These are phyloP conservation scores for Quercus lobata DNA, from an alignment of 331 rosid species.

Conservation along the genomic window DNA sequence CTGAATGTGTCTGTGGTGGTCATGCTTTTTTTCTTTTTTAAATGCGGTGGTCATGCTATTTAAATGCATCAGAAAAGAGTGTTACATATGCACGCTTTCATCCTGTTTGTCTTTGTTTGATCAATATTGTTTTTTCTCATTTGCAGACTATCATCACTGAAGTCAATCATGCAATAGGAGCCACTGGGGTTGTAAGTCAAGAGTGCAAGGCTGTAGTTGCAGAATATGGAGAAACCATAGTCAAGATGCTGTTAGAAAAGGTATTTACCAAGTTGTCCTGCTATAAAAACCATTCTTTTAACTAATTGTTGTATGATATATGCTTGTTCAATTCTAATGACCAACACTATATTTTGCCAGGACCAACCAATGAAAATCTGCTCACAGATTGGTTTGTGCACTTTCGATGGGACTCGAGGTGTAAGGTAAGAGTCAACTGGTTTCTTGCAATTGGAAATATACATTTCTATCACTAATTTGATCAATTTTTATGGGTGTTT, in stretches of 20 bases:
- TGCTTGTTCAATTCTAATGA: background rate
- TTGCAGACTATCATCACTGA: constrained; percentile 52
- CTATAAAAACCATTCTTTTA: background rate
- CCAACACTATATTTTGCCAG: constrained; percentile 21
- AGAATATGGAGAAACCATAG: constrained; percentile 60
- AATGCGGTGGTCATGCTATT: background rate
- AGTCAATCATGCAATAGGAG: constrained; percentile 77
- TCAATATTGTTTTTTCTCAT: constrained; percentile 1
- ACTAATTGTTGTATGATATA: background rate
- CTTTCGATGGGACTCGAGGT: constrained; percentile 55
- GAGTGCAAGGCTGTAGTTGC: constrained; percentile 66
- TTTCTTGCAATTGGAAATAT: background rate
- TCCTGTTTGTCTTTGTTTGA: background rate
- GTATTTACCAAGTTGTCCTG: constrained; percentile 18
- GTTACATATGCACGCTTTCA: background rate
- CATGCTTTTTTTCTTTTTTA: too few species aligned
- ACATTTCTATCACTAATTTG: background rate
- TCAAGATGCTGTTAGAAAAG: constrained; percentile 50
- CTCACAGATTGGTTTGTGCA: constrained; percentile 61
- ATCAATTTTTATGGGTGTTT: background rate
- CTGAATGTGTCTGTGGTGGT: background rate
- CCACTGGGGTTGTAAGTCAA: constrained; percentile 61
- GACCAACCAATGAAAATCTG: constrained; percentile 59
- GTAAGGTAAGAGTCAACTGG: constrained; percentile 40
- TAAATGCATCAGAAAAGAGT: background rate